Evolutionary conservation across 108 stramenopile species (phyloP).

Genomic region (Stephanodiscus triporus): DNA sequence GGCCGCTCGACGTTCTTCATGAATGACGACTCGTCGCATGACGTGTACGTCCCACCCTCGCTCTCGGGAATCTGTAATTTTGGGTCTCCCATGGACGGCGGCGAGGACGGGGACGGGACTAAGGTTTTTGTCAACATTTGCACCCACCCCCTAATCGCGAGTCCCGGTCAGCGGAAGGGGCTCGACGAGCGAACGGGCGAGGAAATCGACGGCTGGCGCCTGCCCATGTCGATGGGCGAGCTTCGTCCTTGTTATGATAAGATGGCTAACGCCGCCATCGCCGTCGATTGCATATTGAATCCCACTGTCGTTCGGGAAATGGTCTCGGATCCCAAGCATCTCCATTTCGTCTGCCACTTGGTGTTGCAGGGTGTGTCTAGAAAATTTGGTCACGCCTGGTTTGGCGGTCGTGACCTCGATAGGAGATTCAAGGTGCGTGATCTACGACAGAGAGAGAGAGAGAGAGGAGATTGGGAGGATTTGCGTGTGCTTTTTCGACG

Average conservation of each 20-base stretch:
- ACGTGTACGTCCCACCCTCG: constrained; percentile 2
- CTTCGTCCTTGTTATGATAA: constrained; percentile 40
- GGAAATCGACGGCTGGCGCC: constrained; percentile 44
- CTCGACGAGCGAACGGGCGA: constrained; percentile 34
- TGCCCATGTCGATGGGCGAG: constrained; percentile 51
- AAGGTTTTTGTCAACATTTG: constrained; percentile 50
- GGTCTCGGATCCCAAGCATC: constrained; percentile 20
- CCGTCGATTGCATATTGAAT: constrained; percentile 37
- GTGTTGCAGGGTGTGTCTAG: constrained; percentile 36
- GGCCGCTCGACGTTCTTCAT: neutral
- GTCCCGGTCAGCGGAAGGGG: constrained; percentile 31
- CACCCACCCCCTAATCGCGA: constrained; percentile 38
- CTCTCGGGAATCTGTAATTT: constrained; percentile 13
- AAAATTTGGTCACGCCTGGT: constrained; percentile 38
- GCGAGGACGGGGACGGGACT: constrained; percentile 7
- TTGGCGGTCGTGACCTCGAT: constrained; percentile 27
- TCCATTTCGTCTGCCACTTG: constrained; percentile 43
- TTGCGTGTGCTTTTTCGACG: no score
- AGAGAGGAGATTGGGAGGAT: no score
- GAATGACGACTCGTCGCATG: neutral
- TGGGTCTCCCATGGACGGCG: no score
- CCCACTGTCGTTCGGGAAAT: constrained; percentile 32
- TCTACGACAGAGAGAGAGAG: no score
- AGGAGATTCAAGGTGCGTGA: constrained; percentile 24
- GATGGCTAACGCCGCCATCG: constrained; percentile 16